Percentiles rank a stretch among this genome's conserved stretches.
Evolutionary conservation across 352 stramenopile genomes (phyloP).

Genomic region (Blastocystis sp.): DNA sequence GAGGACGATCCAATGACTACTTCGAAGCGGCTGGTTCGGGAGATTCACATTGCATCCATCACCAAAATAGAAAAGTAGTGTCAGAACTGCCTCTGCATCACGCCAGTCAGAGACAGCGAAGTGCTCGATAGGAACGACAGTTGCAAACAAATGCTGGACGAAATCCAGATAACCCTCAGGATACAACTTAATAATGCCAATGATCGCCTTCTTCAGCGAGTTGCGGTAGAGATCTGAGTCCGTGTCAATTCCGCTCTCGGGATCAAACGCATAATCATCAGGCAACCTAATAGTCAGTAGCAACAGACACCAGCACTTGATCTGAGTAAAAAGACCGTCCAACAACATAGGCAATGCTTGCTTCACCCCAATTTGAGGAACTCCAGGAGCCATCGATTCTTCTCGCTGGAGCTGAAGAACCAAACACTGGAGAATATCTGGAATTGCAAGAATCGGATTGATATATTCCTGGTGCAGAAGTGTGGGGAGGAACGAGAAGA

Average conservation of each 20-base stretch:
- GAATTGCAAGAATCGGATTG: neutral
- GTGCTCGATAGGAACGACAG: neutral
- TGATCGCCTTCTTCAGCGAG: neutral
- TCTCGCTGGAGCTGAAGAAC: conserved; percentile 26
- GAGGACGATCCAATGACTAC: neutral
- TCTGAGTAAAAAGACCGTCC: neutral
- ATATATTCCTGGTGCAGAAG: neutral
- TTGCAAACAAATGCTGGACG: neutral
- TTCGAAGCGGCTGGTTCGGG: neutral
- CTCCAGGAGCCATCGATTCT: neutral
- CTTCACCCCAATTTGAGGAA: neutral
- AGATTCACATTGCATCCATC: conserved; percentile 36
- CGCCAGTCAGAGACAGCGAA: neutral
- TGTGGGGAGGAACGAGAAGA: neutral
- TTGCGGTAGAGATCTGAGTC: conserved; percentile 1
- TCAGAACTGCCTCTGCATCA: conserved; percentile 14
- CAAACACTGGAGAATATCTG: conserved; percentile 22
- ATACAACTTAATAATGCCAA: neutral
- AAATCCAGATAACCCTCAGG: conserved; percentile 29
- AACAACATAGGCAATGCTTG: neutral
- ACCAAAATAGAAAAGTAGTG: conserved; percentile 28
- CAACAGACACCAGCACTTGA: neutral
- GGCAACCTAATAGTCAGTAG: neutral
- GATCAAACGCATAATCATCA: conserved; percentile 30
- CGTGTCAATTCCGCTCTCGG: conserved; percentile 27